These are phyloP conservation scores for Xylariaceae sp. DNA, from an alignment of 2,329 filamentous ascomycete genomes.

Conservation along the genomic window DNA sequence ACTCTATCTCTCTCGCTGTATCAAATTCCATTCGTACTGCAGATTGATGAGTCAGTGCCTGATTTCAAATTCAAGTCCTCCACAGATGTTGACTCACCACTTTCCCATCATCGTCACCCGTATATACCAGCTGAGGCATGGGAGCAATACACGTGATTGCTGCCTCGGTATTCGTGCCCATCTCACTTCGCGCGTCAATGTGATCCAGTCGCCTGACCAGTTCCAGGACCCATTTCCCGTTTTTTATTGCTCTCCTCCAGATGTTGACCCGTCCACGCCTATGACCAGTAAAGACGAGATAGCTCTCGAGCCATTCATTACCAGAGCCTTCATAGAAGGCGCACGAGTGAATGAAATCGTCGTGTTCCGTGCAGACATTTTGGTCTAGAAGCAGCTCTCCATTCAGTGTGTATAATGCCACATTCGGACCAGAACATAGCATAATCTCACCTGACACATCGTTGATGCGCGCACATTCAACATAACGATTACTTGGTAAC, in stretches of 20 bases:
- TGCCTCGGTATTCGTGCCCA: conserved; percentile 53
- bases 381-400: conserved; percentile 79
- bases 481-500: conserved; percentile 53
- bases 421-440: conserved; percentile 70
- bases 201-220: conserved; percentile 81
- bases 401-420: conserved; percentile 83
- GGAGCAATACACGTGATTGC: conserved; percentile 84
- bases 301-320: conserved; percentile 87
- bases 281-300: conserved; percentile 86
- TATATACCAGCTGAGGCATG: conserved; percentile 80
- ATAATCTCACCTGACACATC: conserved; percentile 88
- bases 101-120: conserved; percentile 86
- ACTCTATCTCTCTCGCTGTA: conserved; percentile 54
- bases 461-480: conserved; percentile 79
- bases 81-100: conserved; percentile 59
- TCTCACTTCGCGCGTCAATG: conserved; percentile 62
- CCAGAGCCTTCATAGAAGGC: conserved; percentile 89
- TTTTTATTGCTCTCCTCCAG: conserved; percentile 54
- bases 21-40: conserved; percentile 61
- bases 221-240: conserved; percentile 70
- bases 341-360: conserved; percentile 76
- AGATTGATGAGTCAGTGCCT: conserved; percentile 6
- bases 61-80: no score
- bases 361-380: conserved; percentile 64
- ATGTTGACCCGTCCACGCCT: conserved; percentile 78